Base-by-base conservation (phyloP, 495 filamentous ascomycete genomes). In the Hypoxylon intermedium region DNA sequence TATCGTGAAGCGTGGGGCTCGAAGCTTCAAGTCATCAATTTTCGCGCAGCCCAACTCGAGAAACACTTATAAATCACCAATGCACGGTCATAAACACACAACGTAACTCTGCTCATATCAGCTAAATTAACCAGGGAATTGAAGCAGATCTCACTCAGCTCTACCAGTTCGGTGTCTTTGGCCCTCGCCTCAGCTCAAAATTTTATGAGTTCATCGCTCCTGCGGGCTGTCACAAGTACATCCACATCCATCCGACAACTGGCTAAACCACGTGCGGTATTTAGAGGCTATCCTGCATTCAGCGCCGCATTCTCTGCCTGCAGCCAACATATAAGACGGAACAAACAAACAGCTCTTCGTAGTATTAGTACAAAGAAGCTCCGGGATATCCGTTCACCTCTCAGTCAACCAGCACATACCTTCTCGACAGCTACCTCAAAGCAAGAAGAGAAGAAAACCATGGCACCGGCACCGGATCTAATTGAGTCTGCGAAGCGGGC, bases 401-500 rank as follows among this genome's bases (percentile, higher is more conserved):
- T 47, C 51, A 44, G 5, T 19, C 24, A 16, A n/a, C 41, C 41
- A 31, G 5, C 21, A 15, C 18, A 20, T 3, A 20, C 43, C 6
- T 53, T 53, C 34, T 67, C 37, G 38, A 41, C 58, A 6, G 4
- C 53, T 20, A 34, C 34, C 26, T 9, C 34, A 13, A 33, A 50
- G 31, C 16, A 48, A 26, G 19, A 6, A 47, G 38, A 51, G 20
- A 21, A 11, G 5, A 36, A 18, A 40, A 52, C 58, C n/a, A 65
- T 68, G 62, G 44, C 68, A 4, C 53, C 67, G 0, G 36, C 46
- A 53, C 31, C 40, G 12, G 58, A 40, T n/a, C 70, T 77, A 9
- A 68, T 97, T 69, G 95, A 98, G 77, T 76, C 78, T 9, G 88
- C 94, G 49, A 98, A 98, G 79, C 85, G 86, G 47, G 83, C 83